Conservation (phyloP, 441 rosid species). For the Macaranga tanarius region DNA sequence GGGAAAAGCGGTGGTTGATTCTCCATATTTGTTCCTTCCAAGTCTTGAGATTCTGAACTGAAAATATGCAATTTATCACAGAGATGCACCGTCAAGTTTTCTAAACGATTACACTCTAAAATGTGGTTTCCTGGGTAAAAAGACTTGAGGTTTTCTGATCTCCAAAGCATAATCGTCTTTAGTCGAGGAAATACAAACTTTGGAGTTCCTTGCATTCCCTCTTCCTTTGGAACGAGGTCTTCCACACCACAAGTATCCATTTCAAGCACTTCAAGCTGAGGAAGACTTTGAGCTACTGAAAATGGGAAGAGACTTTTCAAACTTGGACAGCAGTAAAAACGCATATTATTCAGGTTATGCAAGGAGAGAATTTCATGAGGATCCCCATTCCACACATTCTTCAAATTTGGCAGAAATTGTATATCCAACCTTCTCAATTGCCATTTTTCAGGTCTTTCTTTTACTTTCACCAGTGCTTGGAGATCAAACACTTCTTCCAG, state of each 20-base stretch:
- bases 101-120: neutral
- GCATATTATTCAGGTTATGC: neutral
- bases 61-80: neutral
- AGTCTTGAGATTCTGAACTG: neutral
- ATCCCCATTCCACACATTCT: slow-evolving; percentile 30
- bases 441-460: neutral
- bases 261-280: slow-evolving; percentile 7
- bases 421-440: neutral
- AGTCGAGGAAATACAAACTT: slow-evolving; percentile 6
- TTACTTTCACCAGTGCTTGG: neutral
- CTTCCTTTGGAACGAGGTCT: slow-evolving; percentile 19
- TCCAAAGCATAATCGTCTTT: neutral
- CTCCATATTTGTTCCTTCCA: too few relatives aligned
- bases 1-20: slow-evolving; percentile 9
- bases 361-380: slow-evolving; percentile 22
- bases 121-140: slow-evolving; percentile 12
- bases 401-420: slow-evolving; percentile 20
- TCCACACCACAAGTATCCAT: slow-evolving; percentile 19
- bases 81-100: neutral
- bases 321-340: slow-evolving; percentile 5
- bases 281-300: slow-evolving; percentile 22
- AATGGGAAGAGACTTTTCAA: slow-evolving; percentile 26
- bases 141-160: neutral
- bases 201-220: neutral
- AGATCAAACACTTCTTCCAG: too few relatives aligned